phyloP scores from a whole-genome alignment of 2,329 filamentous ascomycete genomes.

The Ceratocystis colombiana region DNA sequence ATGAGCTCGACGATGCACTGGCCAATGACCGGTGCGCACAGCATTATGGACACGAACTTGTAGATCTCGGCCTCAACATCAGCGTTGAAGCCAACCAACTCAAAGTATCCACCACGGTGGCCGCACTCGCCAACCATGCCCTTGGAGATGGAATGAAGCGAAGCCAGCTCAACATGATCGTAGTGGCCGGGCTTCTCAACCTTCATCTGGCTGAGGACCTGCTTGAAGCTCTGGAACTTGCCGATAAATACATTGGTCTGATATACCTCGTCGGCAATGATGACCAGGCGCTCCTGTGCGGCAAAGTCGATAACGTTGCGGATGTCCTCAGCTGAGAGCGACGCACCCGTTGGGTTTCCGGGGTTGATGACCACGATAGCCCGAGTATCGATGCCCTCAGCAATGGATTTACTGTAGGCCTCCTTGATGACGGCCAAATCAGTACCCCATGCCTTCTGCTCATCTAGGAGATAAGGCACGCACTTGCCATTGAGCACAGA shows the following conservation, averaged over 20 bases:
- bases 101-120: constrained; percentile 94
- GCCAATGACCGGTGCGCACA: constrained; percentile 88
- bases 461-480: constrained; percentile 91
- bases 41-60: constrained; percentile 95
- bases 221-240: constrained; percentile 93
- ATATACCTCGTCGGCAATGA: constrained; percentile 96
- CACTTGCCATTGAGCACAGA: constrained; percentile 72
- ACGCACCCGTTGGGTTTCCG: constrained; percentile 91
- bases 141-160: constrained; percentile 89
- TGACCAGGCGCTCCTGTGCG: constrained; percentile 70
- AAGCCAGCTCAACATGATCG: constrained; percentile 78
- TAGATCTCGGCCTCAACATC: constrained; percentile 89
- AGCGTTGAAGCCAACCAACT: constrained; percentile 79
- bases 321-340: constrained; percentile 67
- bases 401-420: constrained; percentile 63
- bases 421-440: constrained; percentile 66
- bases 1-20: constrained; percentile 96
- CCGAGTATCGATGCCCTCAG: constrained; percentile 73
- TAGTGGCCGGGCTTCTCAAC: constrained; percentile 63
- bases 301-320: constrained; percentile 79
- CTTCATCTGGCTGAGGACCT: constrained; percentile 71
- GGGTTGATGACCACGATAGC: constrained; percentile 97
- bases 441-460: constrained; percentile 77
- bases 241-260: constrained; percentile 97
- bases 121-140: constrained; percentile 99